phyloP scores from a whole-genome alignment of 1,284 basidiomycete genomes.

The Leccinum variabile region DNA sequence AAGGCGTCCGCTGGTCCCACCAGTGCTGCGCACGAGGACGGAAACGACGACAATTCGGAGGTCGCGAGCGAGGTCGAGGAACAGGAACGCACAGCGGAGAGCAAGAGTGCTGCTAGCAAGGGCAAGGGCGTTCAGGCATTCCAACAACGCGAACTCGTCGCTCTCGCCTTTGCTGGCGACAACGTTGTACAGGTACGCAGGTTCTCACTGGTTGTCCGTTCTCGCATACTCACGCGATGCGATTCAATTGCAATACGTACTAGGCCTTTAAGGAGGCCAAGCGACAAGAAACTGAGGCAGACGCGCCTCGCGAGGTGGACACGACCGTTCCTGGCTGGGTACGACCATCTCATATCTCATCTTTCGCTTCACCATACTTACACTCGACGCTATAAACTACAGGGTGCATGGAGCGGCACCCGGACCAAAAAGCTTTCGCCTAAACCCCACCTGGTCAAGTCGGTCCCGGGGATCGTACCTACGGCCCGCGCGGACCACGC shows the following conservation, averaged over 20 bases:
- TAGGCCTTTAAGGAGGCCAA: slow-evolving; percentile 89
- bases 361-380: background rate
- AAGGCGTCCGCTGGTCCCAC: slow-evolving; percentile 13
- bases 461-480: slow-evolving; percentile 78
- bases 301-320: slow-evolving; percentile 84
- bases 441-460: slow-evolving; percentile 73
- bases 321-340: slow-evolving; percentile 96
- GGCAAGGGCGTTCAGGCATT: slow-evolving; percentile 58
- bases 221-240: slow-evolving; percentile 1
- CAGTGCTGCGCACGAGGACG: slow-evolving; percentile 19
- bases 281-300: slow-evolving; percentile 71
- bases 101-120: slow-evolving; percentile 37
- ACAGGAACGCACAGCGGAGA: slow-evolving; percentile 52
- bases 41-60: slow-evolving; percentile 65
- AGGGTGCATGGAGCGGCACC: slow-evolving; percentile 91
- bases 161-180: slow-evolving; percentile 94
- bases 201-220: background rate
- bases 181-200: slow-evolving; percentile 80
- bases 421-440: slow-evolving; percentile 61
- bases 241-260: background rate
- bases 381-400: background rate
- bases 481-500: slow-evolving; percentile 79
- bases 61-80: slow-evolving; percentile 66
- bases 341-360: slow-evolving; percentile 27
- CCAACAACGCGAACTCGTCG: slow-evolving; percentile 87